Conservation (phyloP, 2,329 filamentous ascomycete genomes). For the Nothophoma quercina region DNA sequence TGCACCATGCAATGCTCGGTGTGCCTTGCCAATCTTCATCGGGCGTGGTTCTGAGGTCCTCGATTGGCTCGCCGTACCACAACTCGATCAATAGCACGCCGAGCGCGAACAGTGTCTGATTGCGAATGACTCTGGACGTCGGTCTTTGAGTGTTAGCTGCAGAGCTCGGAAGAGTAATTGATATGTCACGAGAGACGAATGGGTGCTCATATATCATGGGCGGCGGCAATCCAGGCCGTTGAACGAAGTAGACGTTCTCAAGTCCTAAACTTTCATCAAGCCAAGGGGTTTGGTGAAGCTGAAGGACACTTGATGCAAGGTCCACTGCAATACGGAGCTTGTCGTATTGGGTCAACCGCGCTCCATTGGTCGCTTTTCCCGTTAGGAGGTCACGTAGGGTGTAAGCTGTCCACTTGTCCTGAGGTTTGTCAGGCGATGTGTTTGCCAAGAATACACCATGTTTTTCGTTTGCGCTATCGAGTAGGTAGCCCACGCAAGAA, state of each 20-base stretch:
- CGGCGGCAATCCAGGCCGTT: conserved; percentile 18
- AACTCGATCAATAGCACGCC: conserved; percentile 47
- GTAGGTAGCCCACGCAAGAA: too few species aligned
- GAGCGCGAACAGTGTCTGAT: conserved; percentile 43
- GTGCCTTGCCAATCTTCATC: conserved; percentile 23
- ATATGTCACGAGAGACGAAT: conserved; percentile 17
- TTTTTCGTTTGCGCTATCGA: conserved; percentile 22
- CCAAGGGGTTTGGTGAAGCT: conserved; percentile 36
- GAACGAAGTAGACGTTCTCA: conserved; percentile 30
- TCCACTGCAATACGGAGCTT: conserved; percentile 27
- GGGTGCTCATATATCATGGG: conserved; percentile 24
- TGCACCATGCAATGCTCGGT: conserved; percentile 20
- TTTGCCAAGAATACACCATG: conserved; percentile 26
- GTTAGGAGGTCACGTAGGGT: conserved; percentile 20
- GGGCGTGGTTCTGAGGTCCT: conserved; percentile 23
- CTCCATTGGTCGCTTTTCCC: conserved; percentile 2
- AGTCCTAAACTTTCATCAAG: conserved; percentile 25
- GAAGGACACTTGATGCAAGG: conserved; percentile 29
- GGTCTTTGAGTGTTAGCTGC: neutral
- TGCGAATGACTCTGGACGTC: conserved; percentile 29
- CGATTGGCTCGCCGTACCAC: conserved; percentile 37
- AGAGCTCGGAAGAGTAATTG: neutral
- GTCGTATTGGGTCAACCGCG: conserved; percentile 22
- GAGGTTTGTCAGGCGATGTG: too few species aligned
- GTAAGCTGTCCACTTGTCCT: conserved; percentile 23